Evolutionary conservation across 2,329 filamentous ascomycete species (phyloP).

Genomic region (Monilinia polystroma): DNA sequence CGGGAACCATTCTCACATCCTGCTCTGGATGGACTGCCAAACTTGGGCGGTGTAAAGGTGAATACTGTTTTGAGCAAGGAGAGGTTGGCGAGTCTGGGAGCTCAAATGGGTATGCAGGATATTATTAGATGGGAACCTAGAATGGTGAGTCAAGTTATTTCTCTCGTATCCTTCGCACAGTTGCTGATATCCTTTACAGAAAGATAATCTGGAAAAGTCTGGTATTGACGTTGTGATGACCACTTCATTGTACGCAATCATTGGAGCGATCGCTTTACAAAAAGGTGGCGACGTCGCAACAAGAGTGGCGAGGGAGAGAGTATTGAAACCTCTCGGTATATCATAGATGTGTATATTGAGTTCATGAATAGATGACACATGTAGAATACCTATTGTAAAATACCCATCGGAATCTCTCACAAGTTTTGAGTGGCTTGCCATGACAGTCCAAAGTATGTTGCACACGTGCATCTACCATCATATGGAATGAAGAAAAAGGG

Average conservation of each 20-base stretch:
- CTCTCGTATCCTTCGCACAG: constrained; percentile 25
- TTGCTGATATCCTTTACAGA: constrained; percentile 44
- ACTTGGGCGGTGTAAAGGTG: constrained; percentile 63
- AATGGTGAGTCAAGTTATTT: constrained; percentile 54
- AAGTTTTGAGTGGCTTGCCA: neutral
- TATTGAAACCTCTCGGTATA: constrained; percentile 40
- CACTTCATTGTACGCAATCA: constrained; percentile 77
- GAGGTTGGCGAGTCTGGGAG: constrained; percentile 66
- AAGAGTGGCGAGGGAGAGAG: constrained; percentile 68
- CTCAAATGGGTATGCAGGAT: constrained; percentile 66
- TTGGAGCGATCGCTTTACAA: constrained; percentile 88
- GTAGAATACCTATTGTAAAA: constrained; percentile 25
- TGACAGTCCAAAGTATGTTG: constrained; percentile 18
- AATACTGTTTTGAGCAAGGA: constrained; percentile 60
- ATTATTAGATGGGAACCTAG: constrained; percentile 88
- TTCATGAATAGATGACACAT: constrained; percentile 15
- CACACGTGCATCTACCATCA: neutral
- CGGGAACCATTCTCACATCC: constrained; percentile 67
- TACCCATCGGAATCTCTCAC: constrained; percentile 1
- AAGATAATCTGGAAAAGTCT: constrained; percentile 67
- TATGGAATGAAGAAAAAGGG: neutral
- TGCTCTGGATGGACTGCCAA: constrained; percentile 70
- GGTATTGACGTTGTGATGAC: constrained; percentile 74
- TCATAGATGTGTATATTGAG: constrained; percentile 36
- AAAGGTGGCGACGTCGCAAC: constrained; percentile 77